Evolutionary conservation across 768 basidiomycete genomes (phyloP), one percentile per base, ranked within the genome.

Genomic region (Podaxis sp.): DNA sequence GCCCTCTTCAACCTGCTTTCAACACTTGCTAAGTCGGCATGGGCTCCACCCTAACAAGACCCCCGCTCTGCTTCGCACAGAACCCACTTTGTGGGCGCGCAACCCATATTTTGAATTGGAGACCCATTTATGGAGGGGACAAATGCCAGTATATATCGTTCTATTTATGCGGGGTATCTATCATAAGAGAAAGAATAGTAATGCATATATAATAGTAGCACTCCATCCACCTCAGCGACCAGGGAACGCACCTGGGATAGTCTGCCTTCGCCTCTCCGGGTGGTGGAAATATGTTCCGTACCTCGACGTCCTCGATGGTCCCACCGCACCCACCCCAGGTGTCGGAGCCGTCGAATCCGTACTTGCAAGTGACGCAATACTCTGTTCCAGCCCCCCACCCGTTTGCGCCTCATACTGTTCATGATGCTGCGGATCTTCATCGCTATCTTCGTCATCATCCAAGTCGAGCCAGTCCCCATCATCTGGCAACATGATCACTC

Each of bases 401-500:
- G 24, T 37, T 2, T 55, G 40, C 3, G 37, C 38, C 17, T 44
- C 60, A 44, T 37, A n/a, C 49, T 24, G 8, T n/a, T 46, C 44
- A 46, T 46, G 44, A 46, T 46, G 44, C 4, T 46, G 37, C 7
- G 82, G 75, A 61, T 80, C 79, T 58, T 79, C 76, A 62, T 81
- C 81, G 57, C 74, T 75, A 62, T 78, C 77, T 4, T 62, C 78
- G 33, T 76, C 78, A 0, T 73, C 83, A 26, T 87, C 87, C 15
- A 80, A 76, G 22, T 75, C 77, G 66, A 89, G 75, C 85, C 89
- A 90, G 65, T 84, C 82, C 33, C 79, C 83, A 66, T 87, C 83
- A 41, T 95, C 93, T 0, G 94, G 93, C 2, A 96, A 76, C 81
- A 89, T 89, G 66, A 96, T 96, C 38, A 95, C 91, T 0, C 95